These are phyloP conservation scores for Venturia nashicola DNA, from an alignment of 2,329 filamentous ascomycete genomes.

Conservation along the genomic window DNA sequence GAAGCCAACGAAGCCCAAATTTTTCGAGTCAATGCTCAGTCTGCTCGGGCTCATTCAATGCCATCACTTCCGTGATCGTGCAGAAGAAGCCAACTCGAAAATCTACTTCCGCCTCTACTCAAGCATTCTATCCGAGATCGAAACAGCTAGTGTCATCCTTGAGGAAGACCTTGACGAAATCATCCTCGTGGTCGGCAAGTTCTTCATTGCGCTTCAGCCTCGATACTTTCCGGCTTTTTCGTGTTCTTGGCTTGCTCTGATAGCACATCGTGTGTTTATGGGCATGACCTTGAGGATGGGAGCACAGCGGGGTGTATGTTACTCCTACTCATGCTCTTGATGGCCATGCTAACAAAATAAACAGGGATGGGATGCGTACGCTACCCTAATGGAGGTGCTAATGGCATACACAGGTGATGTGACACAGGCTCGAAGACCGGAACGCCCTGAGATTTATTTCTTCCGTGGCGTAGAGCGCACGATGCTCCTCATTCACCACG, in stretches of 20 bases:
- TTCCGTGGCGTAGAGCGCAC: constrained; percentile 78
- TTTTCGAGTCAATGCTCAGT: constrained; percentile 66
- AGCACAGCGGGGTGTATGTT: constrained; percentile 22
- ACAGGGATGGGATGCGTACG: constrained; percentile 49
- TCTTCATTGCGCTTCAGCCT: constrained; percentile 64
- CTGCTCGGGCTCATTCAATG: constrained; percentile 72
- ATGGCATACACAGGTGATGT: constrained; percentile 51
- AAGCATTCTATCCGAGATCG: constrained; percentile 66
- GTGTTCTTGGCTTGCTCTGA: constrained; percentile 71
- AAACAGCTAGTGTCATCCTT: constrained; percentile 38
- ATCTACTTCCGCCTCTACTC: constrained; percentile 89
- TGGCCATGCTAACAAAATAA: background rate
- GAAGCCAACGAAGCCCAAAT: constrained; percentile 49
- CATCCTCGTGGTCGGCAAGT: constrained; percentile 57
- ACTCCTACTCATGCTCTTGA: background rate
- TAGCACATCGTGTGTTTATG: constrained; percentile 77
- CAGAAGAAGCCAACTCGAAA: constrained; percentile 72
- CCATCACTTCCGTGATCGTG: constrained; percentile 70
- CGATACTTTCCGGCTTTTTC: constrained; percentile 67
- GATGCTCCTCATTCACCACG: constrained; percentile 76
- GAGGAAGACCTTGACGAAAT: constrained; percentile 52
- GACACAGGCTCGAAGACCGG: constrained; percentile 59
- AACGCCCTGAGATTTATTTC: constrained; percentile 59
- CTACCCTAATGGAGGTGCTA: constrained; percentile 46
- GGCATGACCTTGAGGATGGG: constrained; percentile 60